Conservation (phyloP, 345 rosid species). For the Diplotaxis tenuifolia region DNA sequence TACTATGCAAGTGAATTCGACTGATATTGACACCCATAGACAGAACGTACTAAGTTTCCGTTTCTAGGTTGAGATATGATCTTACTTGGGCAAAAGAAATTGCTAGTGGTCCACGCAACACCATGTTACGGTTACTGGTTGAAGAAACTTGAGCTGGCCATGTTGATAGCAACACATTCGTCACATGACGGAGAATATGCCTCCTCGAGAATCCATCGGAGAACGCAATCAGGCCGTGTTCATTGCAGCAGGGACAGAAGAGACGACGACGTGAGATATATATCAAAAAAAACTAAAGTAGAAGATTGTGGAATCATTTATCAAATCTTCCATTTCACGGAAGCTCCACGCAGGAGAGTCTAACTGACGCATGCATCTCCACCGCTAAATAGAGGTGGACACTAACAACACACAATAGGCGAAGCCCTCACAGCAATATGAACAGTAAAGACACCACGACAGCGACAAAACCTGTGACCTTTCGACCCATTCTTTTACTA, state of each 20-base stretch:
- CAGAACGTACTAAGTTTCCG: not conserved
- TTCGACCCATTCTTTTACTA: no score
- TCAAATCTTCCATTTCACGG: not conserved
- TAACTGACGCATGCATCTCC: conserved; percentile 24
- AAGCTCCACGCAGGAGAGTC: conserved; percentile 17
- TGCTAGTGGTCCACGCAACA: conserved; percentile 15
- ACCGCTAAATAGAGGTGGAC: no score
- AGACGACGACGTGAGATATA: no score
- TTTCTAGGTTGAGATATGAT: conserved; percentile 26
- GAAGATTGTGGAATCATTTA: conserved; percentile 57
- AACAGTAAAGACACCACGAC: no score
- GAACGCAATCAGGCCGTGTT: no score
- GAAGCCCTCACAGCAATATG: no score
- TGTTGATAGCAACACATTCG: conserved; percentile 61
- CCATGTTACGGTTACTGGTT: conserved; percentile 74
- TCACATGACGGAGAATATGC: no score
- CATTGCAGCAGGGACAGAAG: no score
- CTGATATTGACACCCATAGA: not conserved
- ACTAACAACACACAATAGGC: no score
- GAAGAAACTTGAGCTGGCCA: conserved; percentile 72
- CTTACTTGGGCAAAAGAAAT: conserved; percentile 25
- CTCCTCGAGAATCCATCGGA: no score
- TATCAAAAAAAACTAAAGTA: no score
- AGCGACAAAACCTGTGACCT: no score
- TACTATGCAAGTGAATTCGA: not conserved